A percentile compares a stretch with the other conserved stretches of the same genome.
Conservation (phyloP, 2,329 filamentous ascomycete species). For the Colletotrichum truncatum region DNA sequence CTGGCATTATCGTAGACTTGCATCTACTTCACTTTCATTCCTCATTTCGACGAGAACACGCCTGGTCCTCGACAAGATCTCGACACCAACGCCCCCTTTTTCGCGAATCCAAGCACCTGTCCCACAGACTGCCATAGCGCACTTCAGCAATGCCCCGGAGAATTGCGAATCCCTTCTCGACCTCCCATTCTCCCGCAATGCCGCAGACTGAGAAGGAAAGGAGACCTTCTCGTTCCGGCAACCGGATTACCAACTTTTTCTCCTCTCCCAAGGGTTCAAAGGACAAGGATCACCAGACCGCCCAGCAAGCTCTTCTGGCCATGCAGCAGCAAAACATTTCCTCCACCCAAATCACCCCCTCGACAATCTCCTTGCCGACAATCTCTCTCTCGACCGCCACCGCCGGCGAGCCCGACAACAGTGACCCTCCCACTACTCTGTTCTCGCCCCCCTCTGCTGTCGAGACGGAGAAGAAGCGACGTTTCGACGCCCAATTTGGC, state of each 20-base stretch:
- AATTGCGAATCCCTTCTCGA: conserved; percentile 65
- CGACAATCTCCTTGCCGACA: conserved; percentile 83
- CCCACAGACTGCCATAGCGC: conserved; percentile 19
- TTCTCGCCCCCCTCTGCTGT: conserved; percentile 90
- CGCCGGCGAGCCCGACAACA: conserved; percentile 75
- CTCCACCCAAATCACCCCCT: conserved; percentile 72
- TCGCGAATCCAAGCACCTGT: conserved; percentile 3
- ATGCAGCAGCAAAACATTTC: conserved; percentile 69
- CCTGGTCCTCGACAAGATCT: conserved; percentile 7
- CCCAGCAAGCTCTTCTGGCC: conserved; percentile 73
- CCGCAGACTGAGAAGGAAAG: conserved; percentile 62
- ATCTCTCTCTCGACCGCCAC: conserved; percentile 92
- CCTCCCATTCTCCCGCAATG: conserved; percentile 57
- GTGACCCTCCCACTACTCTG: conserved; percentile 78
- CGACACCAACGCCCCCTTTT: conserved; percentile 9
- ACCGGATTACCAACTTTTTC: conserved; percentile 84
- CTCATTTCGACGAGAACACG: not conserved
- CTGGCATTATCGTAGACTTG: conserved; percentile 11
- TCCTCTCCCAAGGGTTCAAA: conserved; percentile 71
- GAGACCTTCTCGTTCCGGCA: conserved; percentile 65
- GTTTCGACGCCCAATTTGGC: conserved; percentile 89
- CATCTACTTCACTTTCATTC: not conserved
- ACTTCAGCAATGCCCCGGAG: conserved; percentile 64
- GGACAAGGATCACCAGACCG: conserved; percentile 68
- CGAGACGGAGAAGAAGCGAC: conserved; percentile 79